A percentile compares a stretch with the other conserved stretches of the same genome.
These are phyloP conservation scores for Piper betle DNA, from an alignment of 164 flowering plant genomes.

Conservation along the genomic window DNA sequence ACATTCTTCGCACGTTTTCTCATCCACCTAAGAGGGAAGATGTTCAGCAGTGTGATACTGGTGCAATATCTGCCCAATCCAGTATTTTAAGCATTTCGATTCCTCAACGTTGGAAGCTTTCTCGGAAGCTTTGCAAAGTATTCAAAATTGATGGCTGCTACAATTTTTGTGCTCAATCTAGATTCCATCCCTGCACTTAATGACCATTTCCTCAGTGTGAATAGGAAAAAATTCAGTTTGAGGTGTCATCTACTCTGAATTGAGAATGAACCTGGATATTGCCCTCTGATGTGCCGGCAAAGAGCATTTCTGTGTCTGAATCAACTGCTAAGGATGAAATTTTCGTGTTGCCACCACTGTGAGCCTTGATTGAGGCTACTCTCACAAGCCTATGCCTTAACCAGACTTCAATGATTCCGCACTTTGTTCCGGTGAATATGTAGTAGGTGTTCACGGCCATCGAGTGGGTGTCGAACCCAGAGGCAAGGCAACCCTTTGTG, in stretches of 20 bases:
- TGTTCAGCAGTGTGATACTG: too few species aligned
- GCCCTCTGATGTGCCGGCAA: slow-evolving; percentile 54
- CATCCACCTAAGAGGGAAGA: too few species aligned
- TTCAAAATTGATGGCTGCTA: neutral
- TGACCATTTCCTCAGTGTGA: neutral
- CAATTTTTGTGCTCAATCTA: slow-evolving; percentile 16
- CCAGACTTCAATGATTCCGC: slow-evolving; percentile 61
- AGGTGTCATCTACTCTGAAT: neutral
- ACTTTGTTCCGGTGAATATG: slow-evolving; percentile 49
- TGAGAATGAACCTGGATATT: slow-evolving; percentile 40
- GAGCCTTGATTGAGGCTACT: slow-evolving; percentile 35
- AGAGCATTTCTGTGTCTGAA: slow-evolving; percentile 42
- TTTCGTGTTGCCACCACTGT: slow-evolving; percentile 31
- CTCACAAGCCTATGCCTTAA: slow-evolving; percentile 37
- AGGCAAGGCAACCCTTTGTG: slow-evolving; percentile 28
- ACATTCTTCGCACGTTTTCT: too few species aligned
- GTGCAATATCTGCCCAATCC: too few species aligned
- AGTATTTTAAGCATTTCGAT: too few species aligned
- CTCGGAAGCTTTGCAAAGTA: neutral
- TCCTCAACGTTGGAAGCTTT: too few species aligned
- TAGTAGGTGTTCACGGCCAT: slow-evolving; percentile 38
- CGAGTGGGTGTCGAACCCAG: slow-evolving; percentile 35
- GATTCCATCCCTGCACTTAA: slow-evolving; percentile 35
- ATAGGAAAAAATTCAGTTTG: neutral
- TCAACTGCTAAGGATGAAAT: slow-evolving; percentile 39